Evolutionary conservation across 495 filamentous ascomycete species (phyloP).

Genomic region (Neurospora pannonica): DNA sequence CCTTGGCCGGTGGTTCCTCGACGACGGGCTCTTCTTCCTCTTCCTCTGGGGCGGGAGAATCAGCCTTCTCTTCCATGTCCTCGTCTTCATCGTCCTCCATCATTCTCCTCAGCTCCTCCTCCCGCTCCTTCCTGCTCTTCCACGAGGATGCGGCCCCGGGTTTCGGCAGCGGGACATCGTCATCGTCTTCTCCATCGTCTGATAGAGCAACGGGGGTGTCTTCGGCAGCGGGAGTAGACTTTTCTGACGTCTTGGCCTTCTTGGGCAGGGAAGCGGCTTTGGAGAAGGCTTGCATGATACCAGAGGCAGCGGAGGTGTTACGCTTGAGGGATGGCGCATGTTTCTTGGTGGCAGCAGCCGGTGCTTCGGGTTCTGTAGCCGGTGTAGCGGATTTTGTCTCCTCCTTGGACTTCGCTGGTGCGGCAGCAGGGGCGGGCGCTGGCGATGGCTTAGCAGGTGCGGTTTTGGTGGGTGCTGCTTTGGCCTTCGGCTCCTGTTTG

Average conservation of each 20-base stretch:
- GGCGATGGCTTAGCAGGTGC: conserved; percentile 6
- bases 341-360: conserved; percentile 29
- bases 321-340: conserved; percentile 42
- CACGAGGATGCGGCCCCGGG: conserved; percentile 26
- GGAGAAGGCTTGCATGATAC: conserved; percentile 77
- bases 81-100: conserved; percentile 72
- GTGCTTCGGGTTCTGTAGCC: conserved; percentile 14
- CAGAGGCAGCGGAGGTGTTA: conserved; percentile 36
- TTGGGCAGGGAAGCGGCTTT: conserved; percentile 63
- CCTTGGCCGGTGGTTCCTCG: conserved; percentile 24
- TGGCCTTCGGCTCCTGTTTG: conserved; percentile 1
- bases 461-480: conserved; percentile 11
- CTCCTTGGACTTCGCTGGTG: conserved; percentile 22
- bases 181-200: conserved; percentile 62
- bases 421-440: conserved; percentile 13
- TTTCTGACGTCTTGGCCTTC: conserved; percentile 37
- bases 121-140: conserved; percentile 57
- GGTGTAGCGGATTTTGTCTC: conserved; percentile 21
- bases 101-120: conserved; percentile 68
- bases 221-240: conserved; percentile 36
- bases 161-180: conserved; percentile 33
- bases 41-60: conserved; percentile 8
- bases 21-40: conserved; percentile 18
- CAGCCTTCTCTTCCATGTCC: conserved; percentile 19
- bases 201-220: conserved; percentile 56